Conservation (phyloP, 768 basidiomycete species). For the Leccinellum luteum region DNA sequence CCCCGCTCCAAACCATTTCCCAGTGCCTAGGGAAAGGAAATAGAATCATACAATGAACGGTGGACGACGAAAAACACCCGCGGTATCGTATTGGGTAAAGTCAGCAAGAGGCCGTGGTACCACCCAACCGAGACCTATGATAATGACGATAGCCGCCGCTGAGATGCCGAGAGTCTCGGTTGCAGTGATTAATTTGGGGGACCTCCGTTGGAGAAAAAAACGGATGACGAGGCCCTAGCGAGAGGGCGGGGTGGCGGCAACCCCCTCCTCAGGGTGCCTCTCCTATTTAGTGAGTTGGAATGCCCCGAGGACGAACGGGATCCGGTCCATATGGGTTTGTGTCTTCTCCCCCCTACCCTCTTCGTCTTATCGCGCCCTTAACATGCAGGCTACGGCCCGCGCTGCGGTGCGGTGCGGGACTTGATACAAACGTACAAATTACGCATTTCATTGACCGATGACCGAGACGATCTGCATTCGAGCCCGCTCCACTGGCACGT, state of each 20-base stretch:
- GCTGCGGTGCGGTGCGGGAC: neutral
- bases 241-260: neutral
- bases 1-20: neutral
- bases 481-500: neutral
- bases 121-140: neutral
- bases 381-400: neutral
- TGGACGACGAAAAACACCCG: neutral
- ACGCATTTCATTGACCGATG: neutral
- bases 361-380: slow-evolving; percentile 1
- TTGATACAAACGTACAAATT: neutral
- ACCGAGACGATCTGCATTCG: neutral
- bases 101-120: neutral
- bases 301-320: neutral
- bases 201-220: neutral
- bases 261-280: neutral
- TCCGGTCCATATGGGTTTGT: slow-evolving; percentile 5
- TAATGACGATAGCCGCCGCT: neutral
- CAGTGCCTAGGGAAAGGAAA: neutral
- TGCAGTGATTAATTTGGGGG: neutral
- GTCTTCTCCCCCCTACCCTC: neutral
- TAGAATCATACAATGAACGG: neutral
- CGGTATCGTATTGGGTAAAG: slow-evolving; percentile 3
- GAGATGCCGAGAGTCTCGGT: neutral
- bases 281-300: neutral
- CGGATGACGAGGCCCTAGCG: neutral